These are phyloP conservation scores for Chlorella sp. DNA, from an alignment of 139 green algal species.

Conservation along the genomic window DNA sequence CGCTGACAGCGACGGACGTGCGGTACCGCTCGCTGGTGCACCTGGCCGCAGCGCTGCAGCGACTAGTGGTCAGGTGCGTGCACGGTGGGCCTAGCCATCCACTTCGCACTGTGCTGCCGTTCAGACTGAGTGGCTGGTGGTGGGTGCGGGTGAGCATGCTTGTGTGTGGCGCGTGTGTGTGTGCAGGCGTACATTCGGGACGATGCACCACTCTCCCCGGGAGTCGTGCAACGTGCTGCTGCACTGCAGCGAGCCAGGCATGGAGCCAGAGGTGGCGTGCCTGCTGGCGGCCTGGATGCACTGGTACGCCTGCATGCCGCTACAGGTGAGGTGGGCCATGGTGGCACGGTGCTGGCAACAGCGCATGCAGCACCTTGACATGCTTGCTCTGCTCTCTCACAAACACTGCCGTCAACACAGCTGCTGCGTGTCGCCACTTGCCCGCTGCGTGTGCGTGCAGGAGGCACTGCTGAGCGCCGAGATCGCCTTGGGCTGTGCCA, in stretches of 20 bases:
- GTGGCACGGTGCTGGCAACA: too few relatives aligned
- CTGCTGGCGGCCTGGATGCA: conserved; percentile 54
- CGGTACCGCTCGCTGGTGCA: conserved; percentile 7
- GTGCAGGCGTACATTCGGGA: conserved; percentile 8
- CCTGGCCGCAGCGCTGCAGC: conserved; percentile 32
- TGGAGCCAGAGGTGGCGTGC: conserved; percentile 25
- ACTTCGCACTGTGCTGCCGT: too few relatives aligned
- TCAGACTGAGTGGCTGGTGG: too few relatives aligned
- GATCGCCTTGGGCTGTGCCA: conserved; percentile 19
- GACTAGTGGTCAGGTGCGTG: conserved; percentile 24
- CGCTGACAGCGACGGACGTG: not conserved
- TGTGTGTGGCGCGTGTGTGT: not conserved
- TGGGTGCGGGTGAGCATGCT: too few relatives aligned
- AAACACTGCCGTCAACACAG: too few relatives aligned
- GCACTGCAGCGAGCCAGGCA: conserved; percentile 28
- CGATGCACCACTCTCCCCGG: conserved; percentile 2
- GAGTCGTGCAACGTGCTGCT: conserved; percentile 35
- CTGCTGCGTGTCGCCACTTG: not conserved
- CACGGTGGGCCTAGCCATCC: too few relatives aligned
- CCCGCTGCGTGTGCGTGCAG: conserved; percentile 4
- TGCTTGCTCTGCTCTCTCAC: too few relatives aligned
- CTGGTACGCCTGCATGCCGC: conserved; percentile 47
- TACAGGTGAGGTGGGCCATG: conserved; percentile 24
- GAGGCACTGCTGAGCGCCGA: conserved; percentile 30
- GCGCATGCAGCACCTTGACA: too few relatives aligned